Evolutionary conservation across 306 rosid species (phyloP).

Genomic region (Herpetospermum pedunculosum): DNA sequence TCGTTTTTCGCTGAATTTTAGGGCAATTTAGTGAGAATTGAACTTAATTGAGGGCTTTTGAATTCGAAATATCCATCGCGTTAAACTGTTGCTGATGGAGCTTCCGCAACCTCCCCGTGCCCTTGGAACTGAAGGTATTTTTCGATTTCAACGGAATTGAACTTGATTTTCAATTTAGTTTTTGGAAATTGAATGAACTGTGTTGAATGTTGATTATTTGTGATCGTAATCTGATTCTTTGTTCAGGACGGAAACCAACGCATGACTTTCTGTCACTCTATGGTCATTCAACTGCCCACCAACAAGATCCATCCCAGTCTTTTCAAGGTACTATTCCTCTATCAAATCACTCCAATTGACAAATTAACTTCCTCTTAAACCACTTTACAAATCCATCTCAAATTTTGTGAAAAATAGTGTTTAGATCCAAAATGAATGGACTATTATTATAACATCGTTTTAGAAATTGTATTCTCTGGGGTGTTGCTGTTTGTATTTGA

Average conservation of each 20-base stretch:
- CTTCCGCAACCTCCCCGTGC: constrained; percentile 68
- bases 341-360: background rate
- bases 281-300: constrained; percentile 59
- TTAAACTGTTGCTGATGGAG: constrained; percentile 39
- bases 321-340: constrained; percentile 53
- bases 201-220: background rate
- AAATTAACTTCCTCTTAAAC: background rate
- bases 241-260: constrained; percentile 70
- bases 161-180: background rate
- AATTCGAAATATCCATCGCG: background rate
- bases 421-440: background rate
- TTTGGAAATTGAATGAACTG: background rate
- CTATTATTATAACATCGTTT: too few species aligned
- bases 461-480: background rate
- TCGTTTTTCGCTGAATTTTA: background rate
- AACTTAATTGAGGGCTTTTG: background rate
- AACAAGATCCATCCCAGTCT: constrained; percentile 79
- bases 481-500: background rate
- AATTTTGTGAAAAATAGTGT: too few species aligned
- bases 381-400: background rate
- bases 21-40: background rate
- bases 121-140: constrained; percentile 49
- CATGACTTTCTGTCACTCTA: constrained; percentile 87
- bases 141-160: background rate
- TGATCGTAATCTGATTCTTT: background rate